Evolutionary conservation across 441 rosid genomes (phyloP).

Genomic region (Iberis amara): DNA sequence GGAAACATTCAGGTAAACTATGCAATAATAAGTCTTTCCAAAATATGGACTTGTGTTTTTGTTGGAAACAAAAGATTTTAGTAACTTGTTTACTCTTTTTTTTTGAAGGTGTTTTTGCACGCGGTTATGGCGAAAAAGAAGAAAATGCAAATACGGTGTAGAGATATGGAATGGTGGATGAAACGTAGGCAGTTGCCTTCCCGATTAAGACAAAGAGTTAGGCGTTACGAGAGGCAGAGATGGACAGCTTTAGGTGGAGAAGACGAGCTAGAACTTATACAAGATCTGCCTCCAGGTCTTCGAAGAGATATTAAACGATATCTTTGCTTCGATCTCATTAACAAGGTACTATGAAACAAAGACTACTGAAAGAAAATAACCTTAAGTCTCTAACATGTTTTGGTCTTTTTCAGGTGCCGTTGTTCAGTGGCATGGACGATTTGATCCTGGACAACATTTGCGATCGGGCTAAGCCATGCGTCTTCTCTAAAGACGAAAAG

Average conservation of each 20-base stretch:
- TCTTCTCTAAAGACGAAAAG: constrained; percentile 61
- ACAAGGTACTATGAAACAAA: constrained; percentile 38
- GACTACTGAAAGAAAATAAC: background rate
- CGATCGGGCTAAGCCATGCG: constrained; percentile 45
- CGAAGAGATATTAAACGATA: constrained; percentile 70
- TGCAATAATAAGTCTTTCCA: background rate
- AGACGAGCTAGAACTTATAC: constrained; percentile 53
- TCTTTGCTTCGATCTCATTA: constrained; percentile 65
- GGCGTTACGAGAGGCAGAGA: constrained; percentile 54
- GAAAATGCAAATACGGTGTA: constrained; percentile 56
- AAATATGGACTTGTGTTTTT: constrained; percentile 8
- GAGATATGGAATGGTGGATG: constrained; percentile 87
- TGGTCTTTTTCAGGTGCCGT: constrained; percentile 39
- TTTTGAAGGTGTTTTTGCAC: constrained; percentile 48
- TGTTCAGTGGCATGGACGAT: constrained; percentile 51
- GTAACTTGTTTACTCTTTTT: background rate
- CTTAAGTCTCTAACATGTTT: constrained; percentile 10
- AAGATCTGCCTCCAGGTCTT: constrained; percentile 70
- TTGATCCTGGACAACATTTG: constrained; percentile 65
- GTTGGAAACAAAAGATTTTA: constrained; percentile 7
- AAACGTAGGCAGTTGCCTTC: constrained; percentile 66
- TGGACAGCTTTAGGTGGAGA: constrained; percentile 59
- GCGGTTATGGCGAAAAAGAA: constrained; percentile 57
- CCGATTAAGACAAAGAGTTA: constrained; percentile 49
- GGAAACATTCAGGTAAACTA: constrained; percentile 65